These are phyloP conservation scores for Claviceps spartinae DNA, from an alignment of 2,329 filamentous ascomycete genomes.

Conservation along the genomic window DNA sequence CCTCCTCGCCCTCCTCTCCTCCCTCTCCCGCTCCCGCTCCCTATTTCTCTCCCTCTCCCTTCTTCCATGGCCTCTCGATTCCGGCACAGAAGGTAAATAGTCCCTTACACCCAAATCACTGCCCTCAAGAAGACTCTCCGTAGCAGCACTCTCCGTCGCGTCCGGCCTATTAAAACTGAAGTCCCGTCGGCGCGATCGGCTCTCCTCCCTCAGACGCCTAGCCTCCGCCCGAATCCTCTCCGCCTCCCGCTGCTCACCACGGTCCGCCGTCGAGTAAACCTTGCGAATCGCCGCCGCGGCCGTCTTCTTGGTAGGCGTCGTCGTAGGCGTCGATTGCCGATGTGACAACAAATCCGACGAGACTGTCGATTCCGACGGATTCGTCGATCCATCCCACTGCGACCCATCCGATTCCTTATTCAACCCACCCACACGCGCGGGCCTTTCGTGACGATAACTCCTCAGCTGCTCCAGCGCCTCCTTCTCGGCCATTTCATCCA, in stretches of 20 bases:
- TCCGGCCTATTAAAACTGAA: slow-evolving; percentile 39
- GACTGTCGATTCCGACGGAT: slow-evolving; percentile 50
- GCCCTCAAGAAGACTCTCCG: slow-evolving; percentile 18
- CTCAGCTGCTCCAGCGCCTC: slow-evolving; percentile 56
- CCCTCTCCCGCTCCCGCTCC: slow-evolving; percentile 15
- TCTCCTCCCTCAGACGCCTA: slow-evolving; percentile 38
- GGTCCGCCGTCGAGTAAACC: slow-evolving; percentile 47
- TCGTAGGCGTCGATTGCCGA: slow-evolving; percentile 42
- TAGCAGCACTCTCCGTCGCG: slow-evolving; percentile 19
- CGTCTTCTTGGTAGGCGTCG: slow-evolving; percentile 29
- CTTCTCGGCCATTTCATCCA: slow-evolving; percentile 52
- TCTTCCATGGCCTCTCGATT: slow-evolving; percentile 22
- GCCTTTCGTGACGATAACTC: slow-evolving; percentile 73
- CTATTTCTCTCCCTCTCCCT: slow-evolving; percentile 11
- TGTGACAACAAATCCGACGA: slow-evolving; percentile 45
- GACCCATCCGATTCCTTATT: slow-evolving; percentile 72
- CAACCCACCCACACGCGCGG: slow-evolving; percentile 76
- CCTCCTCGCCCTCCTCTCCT: slow-evolving; percentile 22
- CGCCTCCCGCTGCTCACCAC: slow-evolving; percentile 35
- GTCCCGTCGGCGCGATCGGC: slow-evolving; percentile 32
- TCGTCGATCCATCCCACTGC: slow-evolving; percentile 60
- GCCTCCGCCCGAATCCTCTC: slow-evolving; percentile 45
- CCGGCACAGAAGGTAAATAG: slow-evolving; percentile 42
- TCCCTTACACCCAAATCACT: slow-evolving; percentile 44
- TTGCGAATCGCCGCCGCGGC: slow-evolving; percentile 33